Base-by-base conservation (phyloP, 1,284 basidiomycete species). In the Leccinum subfulvum region DNA sequence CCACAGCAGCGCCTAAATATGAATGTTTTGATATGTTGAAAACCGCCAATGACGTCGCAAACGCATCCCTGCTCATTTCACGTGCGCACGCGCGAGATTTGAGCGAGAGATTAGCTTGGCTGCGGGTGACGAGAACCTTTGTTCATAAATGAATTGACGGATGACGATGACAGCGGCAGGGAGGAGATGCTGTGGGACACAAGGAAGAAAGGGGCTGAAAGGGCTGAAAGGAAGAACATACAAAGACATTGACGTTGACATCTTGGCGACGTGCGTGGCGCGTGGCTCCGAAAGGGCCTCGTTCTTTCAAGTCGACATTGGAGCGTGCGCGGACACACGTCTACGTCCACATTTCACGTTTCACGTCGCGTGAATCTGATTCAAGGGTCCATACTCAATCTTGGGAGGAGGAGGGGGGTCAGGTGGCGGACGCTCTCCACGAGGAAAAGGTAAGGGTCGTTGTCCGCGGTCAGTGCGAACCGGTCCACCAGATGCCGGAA, bases 351-450 rank as follows among this genome's bases (percentile, higher is more conserved):
- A 49, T 21, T 49, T 49, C 44, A 49, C 44, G 44, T 49, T 49
- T 21, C 44, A 49, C 44, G 44, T 65, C 63, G 65, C 68, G 70
- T 61, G 65, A 67, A 69, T 72, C 64, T 44, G 62, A 69, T 65
- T 72, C 65, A 60, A 67, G 67, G 70, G 62, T 58, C 37, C 30
- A 16, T 62, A 68, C 59, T 63, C 69, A 71, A 70, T 73, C 69
- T 70, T 33, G 63, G 69, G 68, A 35, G 60, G 33, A 41, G 55
- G 33, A 33, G 44, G 18, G 44, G 18, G 44, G 44, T 21, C 11
- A 13, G 44, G 44, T 49, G 44, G 11, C 44, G 44, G 44, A 52
- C 54, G 47, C 33, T 37, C 30, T 44, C 66, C 68, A 64, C 61
- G 61, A 61, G 59, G 57, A 7, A 56, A 18, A 23, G 55, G 35